These are phyloP conservation scores for Vitellaria paradoxa DNA, from an alignment of 179 eudicot species.

Conservation along the genomic window DNA sequence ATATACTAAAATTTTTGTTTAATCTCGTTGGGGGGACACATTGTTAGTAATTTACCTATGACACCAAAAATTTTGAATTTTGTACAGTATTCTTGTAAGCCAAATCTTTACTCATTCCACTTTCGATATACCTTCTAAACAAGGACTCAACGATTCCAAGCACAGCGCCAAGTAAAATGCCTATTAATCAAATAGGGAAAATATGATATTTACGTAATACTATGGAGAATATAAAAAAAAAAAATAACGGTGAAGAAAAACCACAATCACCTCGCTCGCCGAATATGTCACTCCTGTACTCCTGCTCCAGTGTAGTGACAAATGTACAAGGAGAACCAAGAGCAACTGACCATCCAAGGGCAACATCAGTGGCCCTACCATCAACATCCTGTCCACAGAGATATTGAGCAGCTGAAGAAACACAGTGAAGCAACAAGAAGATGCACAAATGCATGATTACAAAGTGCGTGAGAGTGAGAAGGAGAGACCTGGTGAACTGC, in stretches of 20 bases:
- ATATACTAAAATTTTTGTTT: no score
- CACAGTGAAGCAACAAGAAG: no score
- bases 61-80: no score
- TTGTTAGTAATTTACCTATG: no score
- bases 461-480: constrained; percentile 3
- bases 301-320: no score
- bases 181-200: no score
- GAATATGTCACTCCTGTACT: constrained; percentile 94
- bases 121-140: constrained; percentile 85
- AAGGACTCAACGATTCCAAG: constrained; percentile 87
- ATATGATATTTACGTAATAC: background rate
- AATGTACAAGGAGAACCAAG: no score
- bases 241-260: constrained; percentile 8
- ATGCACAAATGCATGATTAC: background rate
- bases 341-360: no score
- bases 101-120: constrained; percentile 77
- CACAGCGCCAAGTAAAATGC: constrained; percentile 92
- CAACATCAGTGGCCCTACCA: no score
- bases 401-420: background rate
- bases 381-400: constrained; percentile 69
- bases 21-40: no score
- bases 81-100: constrained; percentile 94
- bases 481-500: constrained; percentile 85
- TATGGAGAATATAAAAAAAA: background rate
- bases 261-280: constrained; percentile 78